phyloP scores from a whole-genome alignment of 768 basidiomycete genomes.

The Paxillus rubicundulus region DNA sequence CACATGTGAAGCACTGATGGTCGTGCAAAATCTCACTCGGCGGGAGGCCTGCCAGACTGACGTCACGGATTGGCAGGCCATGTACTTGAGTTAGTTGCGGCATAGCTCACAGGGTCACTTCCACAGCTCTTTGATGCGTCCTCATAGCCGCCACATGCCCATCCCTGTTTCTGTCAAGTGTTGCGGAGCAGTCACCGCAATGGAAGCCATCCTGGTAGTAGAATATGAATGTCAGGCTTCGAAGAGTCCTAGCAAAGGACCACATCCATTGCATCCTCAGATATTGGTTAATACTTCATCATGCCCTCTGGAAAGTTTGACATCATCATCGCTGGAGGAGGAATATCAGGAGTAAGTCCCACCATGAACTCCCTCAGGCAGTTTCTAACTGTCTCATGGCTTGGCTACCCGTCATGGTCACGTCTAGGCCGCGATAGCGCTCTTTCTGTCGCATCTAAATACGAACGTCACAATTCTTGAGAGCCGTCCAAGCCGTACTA shows the following conservation, averaged over 20 bases:
- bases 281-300: neutral
- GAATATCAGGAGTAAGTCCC: slow-evolving; percentile 25
- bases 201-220: neutral
- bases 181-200: neutral
- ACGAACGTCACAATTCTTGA: slow-evolving; percentile 22
- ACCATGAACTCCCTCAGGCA: neutral
- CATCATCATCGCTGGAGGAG: slow-evolving; percentile 29
- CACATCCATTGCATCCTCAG: neutral
- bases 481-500: slow-evolving; percentile 15
- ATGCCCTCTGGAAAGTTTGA: slow-evolving; percentile 19
- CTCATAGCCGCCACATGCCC: neutral
- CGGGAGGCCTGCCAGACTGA: neutral
- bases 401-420: neutral
- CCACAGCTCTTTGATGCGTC: slow-evolving; percentile 17
- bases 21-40: no score
- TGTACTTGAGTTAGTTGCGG: neutral
- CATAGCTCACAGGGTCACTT: neutral
- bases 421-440: slow-evolving; percentile 17
- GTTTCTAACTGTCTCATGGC: neutral
- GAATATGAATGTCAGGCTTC: neutral
- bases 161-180: neutral
- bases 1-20: no score
- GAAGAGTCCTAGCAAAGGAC: no score
- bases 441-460: slow-evolving; percentile 26
- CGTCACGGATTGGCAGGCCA: neutral